phyloP scores from a whole-genome alignment of 495 filamentous ascomycete genomes.

The Parathielavia hyrcaniae region DNA sequence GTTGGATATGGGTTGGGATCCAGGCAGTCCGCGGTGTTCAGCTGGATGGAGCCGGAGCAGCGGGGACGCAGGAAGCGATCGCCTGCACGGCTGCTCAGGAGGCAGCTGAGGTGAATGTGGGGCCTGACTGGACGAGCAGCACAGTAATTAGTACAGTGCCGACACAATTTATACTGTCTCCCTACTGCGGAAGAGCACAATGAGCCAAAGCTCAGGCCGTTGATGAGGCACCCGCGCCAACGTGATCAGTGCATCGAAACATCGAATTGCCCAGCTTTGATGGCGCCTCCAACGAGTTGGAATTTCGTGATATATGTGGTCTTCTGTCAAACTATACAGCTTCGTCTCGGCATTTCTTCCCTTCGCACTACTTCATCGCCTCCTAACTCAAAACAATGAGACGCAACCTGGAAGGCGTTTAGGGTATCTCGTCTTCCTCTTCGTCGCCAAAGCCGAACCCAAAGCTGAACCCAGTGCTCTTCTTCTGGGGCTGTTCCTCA shows the following conservation, averaged over 20 bases:
- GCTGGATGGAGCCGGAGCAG: not conserved
- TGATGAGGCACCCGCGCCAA: no score
- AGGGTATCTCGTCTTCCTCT: constrained; percentile 41
- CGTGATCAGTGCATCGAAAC: no score
- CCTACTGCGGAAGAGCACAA: no score
- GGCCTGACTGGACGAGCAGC: not conserved
- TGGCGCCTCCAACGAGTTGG: no score
- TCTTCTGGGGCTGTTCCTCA: constrained; percentile 32
- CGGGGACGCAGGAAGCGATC: not conserved
- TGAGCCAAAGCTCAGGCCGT: no score
- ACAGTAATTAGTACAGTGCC: no score
- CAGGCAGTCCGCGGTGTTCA: constrained; percentile 10
- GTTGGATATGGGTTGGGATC: not conserved
- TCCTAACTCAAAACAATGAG: not conserved
- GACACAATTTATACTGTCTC: not conserved
- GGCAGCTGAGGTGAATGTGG: no score
- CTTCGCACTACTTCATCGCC: not conserved
- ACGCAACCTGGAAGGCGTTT: not conserved
- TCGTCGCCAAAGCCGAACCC: constrained; percentile 65
- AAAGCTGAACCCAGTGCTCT: constrained; percentile 68
- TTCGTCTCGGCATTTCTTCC: no score
- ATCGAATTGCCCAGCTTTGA: no score
- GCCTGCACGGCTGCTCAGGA: not conserved
- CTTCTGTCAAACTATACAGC: no score
- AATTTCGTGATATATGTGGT: no score